Evolutionary conservation across 2,329 filamentous ascomycete species (phyloP), one percentile per base, ranked within the genome.

Genomic region (Leptographium galeiforme): DNA sequence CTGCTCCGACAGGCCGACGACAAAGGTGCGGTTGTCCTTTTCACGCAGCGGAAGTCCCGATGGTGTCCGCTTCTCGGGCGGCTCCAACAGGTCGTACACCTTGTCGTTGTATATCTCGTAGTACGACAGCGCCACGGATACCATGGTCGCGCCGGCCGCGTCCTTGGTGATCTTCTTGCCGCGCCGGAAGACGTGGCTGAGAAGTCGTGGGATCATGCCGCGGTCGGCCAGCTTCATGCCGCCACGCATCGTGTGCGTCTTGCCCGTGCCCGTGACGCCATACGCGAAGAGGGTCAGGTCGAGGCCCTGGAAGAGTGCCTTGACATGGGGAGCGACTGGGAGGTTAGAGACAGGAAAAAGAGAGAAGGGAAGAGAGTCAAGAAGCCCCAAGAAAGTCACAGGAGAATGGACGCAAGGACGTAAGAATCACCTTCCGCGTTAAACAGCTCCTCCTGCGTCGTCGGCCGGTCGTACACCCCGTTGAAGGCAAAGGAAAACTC

Each of bases 61-160:
- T 2, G 87, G 73, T 0, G 86, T 89, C 50, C 93, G 85, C 71
- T 89, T 94, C 66, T 96, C 90, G 0, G 84, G 85, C 0, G 89
- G 75, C 65, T 95, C 87, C 60, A 96, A 88, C 36, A 96, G 73
- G 65, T 96, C 90, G 63, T 84, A 95, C 19, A 95, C 89, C 65
- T 91, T 91, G 72, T 96, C 90, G 67, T 94, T 95, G 70, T 96
- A 96, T 60, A 96, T 95, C 67, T 96, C 90, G 70, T 95, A 95
- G 70, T 96, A 96, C 33, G 87, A 90, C 63, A 96, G 76, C 13
- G 81, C 75, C 16, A 95, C 87, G 10, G 80, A 72, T 25, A 94
- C 87, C 2, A 72, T 75, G 0, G 84, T 90, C 51, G 81, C 72
- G 12, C 83, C 87, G 6, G 76, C 73, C 2, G 82, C 78, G 62